phyloP scores from a whole-genome alignment of 169 alveolate genomes.

The Plasmodium malariae region DNA sequence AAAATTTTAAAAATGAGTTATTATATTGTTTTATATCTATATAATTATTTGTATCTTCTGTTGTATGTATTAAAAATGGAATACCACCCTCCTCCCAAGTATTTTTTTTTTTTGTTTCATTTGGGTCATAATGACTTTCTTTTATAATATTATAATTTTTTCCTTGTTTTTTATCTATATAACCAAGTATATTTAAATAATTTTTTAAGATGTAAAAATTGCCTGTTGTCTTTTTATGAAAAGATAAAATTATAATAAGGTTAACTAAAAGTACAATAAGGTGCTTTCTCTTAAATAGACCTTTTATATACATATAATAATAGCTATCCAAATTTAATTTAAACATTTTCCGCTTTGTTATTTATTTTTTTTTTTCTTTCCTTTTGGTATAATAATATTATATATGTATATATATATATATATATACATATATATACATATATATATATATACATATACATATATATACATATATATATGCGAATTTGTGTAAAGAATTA shows the following conservation, averaged over 20 bases:
- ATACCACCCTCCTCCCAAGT: too few relatives aligned
- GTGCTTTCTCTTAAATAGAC: constrained; percentile 32
- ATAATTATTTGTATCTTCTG: neutral
- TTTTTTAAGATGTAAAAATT: neutral
- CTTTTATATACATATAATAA: neutral
- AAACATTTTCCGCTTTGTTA: constrained; percentile 21
- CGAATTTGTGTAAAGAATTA: too few relatives aligned
- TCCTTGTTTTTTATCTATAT: neutral
- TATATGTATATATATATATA: neutral
- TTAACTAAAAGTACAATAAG: constrained; percentile 37
- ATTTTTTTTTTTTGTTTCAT: too few relatives aligned
- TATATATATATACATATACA: neutral
- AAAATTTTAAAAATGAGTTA: neutral
- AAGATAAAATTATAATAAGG: neutral
- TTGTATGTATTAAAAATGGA: neutral
- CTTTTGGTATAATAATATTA: neutral
- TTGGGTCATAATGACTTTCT: too few relatives aligned
- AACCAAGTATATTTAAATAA: neutral
- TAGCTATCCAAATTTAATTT: neutral
- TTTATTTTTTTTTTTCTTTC: neutral
- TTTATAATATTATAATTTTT: neutral
- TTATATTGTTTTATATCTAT: neutral
- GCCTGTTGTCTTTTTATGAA: constrained; percentile 5
- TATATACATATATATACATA: neutral
- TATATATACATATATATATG: too few relatives aligned